A percentile compares a stretch with the other conserved stretches of the same genome.
Evolutionary conservation across 2,329 filamentous ascomycete species (phyloP).

Genomic region (Emydomyces testavorans): DNA sequence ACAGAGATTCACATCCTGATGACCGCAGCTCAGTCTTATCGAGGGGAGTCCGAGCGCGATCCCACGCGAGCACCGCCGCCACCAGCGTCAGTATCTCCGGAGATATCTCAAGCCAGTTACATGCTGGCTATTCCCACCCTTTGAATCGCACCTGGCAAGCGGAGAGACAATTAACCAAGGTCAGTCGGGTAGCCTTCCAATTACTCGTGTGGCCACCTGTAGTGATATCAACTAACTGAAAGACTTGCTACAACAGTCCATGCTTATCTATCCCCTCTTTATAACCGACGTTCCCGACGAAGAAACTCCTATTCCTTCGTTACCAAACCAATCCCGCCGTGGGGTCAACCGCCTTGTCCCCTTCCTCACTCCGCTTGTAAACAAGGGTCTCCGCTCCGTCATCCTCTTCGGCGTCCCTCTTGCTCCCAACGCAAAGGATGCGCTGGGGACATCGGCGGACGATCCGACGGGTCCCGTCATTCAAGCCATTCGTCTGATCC

Average conservation of each 20-base stretch:
- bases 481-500: conserved; percentile 68
- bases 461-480: conserved; percentile 90
- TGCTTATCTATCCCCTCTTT: conserved; percentile 97
- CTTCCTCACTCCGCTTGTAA: conserved; percentile 74
- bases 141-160: conserved; percentile 71
- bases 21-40: conserved; percentile 37
- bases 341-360: conserved; percentile 76
- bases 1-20: conserved; percentile 33
- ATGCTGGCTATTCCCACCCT: conserved; percentile 72
- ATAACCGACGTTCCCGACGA: conserved; percentile 90
- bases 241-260: conserved; percentile 50
- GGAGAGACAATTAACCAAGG: conserved; percentile 76
- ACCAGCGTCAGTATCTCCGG: conserved; percentile 43
- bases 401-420: conserved; percentile 94
- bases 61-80: conserved; percentile 36
- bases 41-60: conserved; percentile 25
- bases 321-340: conserved; percentile 80
- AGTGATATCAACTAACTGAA: conserved; percentile 4
- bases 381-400: conserved; percentile 81
- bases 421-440: conserved; percentile 69
- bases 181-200: conserved; percentile 27
- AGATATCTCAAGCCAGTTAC: conserved; percentile 72
- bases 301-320: conserved; percentile 75
- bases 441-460: conserved; percentile 81
- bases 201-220: background rate